These are phyloP conservation scores for Penicillium sp. DNA, from an alignment of 2,329 filamentous ascomycete genomes.

Conservation along the genomic window DNA sequence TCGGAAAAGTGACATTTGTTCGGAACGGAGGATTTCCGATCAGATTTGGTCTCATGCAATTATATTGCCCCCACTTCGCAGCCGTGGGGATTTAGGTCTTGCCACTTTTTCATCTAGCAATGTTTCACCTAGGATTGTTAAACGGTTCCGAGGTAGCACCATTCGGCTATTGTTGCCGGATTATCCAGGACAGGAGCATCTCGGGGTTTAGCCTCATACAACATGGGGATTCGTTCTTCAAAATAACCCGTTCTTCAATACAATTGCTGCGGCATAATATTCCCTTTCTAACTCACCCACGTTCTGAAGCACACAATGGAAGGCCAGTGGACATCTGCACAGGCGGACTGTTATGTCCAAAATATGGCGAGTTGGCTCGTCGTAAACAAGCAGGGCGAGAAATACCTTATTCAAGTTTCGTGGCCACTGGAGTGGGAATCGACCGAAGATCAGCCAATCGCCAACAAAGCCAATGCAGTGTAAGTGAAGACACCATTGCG, in stretches of 20 bases:
- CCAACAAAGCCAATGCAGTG: conserved; percentile 17
- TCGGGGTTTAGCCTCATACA: neutral
- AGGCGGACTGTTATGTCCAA: neutral
- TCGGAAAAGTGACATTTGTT: neutral
- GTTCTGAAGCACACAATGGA: neutral
- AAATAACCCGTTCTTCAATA: neutral
- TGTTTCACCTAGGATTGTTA: neutral
- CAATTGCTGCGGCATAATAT: neutral
- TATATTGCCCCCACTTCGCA: neutral
- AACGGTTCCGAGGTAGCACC: neutral
- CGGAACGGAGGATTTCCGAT: neutral
- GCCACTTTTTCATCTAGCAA: neutral
- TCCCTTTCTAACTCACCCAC: neutral
- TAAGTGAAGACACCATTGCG: conserved; percentile 6
- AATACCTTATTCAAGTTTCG: conserved; percentile 26
- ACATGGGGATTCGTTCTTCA: no score
- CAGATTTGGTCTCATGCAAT: neutral
- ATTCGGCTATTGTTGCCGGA: neutral
- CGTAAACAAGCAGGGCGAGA: neutral
- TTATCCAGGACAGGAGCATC: neutral
- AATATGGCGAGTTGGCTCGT: conserved; percentile 18
- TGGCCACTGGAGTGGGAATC: conserved; percentile 27
- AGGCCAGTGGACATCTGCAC: conserved; percentile 14
- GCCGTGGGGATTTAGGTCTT: neutral
- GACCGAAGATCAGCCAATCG: neutral